A percentile compares a stretch with the other conserved stretches of the same genome.
phyloP scores from a whole-genome alignment of 305 asterid species.

The Stenogyne calaminthoides region DNA sequence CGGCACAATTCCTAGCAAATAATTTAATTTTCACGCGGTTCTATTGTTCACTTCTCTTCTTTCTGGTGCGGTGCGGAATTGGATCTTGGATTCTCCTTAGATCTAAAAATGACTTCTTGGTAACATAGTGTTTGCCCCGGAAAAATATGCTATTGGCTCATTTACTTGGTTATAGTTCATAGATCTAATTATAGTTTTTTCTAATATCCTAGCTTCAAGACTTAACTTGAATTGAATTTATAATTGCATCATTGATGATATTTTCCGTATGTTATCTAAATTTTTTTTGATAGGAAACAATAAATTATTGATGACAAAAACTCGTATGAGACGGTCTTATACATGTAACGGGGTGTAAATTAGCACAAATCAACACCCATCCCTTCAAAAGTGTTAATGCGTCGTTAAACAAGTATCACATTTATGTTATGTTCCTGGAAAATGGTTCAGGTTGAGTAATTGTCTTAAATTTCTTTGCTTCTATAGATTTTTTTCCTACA shows the following conservation, averaged over 20 bases:
- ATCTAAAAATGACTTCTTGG: not conserved
- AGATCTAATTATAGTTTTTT: conserved; percentile 1
- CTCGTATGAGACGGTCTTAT: too few species aligned
- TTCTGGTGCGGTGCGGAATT: not conserved
- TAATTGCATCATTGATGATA: not conserved
- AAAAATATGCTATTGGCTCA: not conserved
- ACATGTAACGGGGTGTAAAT: too few species aligned
- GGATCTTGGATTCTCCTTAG: conserved; percentile 13
- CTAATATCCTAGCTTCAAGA: not conserved
- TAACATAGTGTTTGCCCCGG: not conserved
- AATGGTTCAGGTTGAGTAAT: not conserved
- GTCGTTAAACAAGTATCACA: not conserved
- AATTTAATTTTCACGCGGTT: too few species aligned
- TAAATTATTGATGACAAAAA: too few species aligned
- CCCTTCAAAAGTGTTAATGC: too few species aligned
- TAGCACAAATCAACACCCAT: too few species aligned
- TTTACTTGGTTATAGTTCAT: not conserved
- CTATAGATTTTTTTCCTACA: not conserved
- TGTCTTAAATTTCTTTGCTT: not conserved
- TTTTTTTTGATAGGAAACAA: too few species aligned
- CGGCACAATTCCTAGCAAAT: not conserved
- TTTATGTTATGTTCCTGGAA: not conserved
- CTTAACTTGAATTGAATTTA: not conserved
- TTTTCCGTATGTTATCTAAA: not conserved
- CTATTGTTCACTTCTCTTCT: not conserved